phyloP scores from a whole-genome alignment of 2,329 filamentous ascomycete species.

The Apiospora arundinis region DNA sequence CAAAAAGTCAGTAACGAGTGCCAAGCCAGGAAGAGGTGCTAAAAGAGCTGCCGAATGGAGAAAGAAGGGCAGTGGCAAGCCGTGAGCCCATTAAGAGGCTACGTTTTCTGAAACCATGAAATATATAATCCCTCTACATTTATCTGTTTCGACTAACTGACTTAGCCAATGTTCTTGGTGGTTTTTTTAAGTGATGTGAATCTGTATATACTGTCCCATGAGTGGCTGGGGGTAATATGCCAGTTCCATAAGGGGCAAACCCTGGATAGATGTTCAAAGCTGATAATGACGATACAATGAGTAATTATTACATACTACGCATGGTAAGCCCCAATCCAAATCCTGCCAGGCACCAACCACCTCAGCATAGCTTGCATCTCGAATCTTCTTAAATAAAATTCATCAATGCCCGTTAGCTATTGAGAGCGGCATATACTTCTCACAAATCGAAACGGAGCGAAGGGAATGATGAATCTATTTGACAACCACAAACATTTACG shows the following conservation, averaged over 20 bases:
- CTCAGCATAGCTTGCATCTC: neutral
- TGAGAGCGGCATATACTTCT: neutral
- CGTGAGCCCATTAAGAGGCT: neutral
- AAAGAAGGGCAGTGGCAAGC: conserved; percentile 32
- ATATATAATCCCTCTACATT: neutral
- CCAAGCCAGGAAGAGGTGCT: conserved; percentile 39
- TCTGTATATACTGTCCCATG: neutral
- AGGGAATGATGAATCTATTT: conserved; percentile 3
- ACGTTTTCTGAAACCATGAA: neutral
- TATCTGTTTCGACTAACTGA: neutral
- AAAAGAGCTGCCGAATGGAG: conserved; percentile 42
- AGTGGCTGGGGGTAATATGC: too few relatives aligned
- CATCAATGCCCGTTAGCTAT: neutral
- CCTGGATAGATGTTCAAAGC: neutral
- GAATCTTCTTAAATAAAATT: neutral
- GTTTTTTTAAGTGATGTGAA: too few relatives aligned
- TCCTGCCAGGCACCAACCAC: neutral
- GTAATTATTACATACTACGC: neutral
- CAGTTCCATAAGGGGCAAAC: too few relatives aligned
- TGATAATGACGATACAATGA: neutral
- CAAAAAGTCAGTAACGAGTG: conserved; percentile 28
- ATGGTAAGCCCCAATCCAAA: neutral
- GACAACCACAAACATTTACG: neutral
- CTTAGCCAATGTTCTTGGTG: neutral
- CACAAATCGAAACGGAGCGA: neutral